Evolutionary conservation across 805 yeast genomes (phyloP), one percentile per base, ranked within the genome.

Genomic region (Starmera quercuum): DNA sequence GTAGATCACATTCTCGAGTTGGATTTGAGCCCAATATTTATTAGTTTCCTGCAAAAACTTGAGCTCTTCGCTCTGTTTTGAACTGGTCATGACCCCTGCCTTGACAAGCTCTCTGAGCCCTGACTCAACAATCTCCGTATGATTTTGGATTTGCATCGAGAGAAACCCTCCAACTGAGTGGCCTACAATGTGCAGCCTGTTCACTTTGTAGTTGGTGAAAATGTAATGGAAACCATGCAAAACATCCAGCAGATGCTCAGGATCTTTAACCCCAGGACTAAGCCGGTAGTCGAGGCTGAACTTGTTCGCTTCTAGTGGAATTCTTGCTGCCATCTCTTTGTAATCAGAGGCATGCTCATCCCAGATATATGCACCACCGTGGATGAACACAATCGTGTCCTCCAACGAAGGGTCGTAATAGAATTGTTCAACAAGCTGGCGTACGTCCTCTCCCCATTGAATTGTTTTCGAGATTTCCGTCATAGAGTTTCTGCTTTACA

Each of bases 221-320:
- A 30, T 17, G 11, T 22, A 8, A 20, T 30, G 13, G 13, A 30
- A 8, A 4, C 32, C 32, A 4, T 22, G 9, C 21, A 30, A 16
- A 5, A 23, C 21, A 30, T 30, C 32, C 12, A 30, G 12, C 27
- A 30, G 13, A 30, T 30, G 32, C n/a, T 11, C 16, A 5, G 32
- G 32, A 12, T 30, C 32, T 17, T 17, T 22, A 6, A 30, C 24
- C 12, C 17, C 25, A 12, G 26, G 19, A 11, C 27, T 17, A 17
- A 30, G 18, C 18, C 32, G 22, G 12, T 30, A 30, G 18, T 30
- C 32, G 13, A 30, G 4, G 17, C 19, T 14, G 12, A 30, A 22
- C 17, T 20, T 17, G n/a, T 30, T 30, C 15, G 17, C 10, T 6
- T 30, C 10, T 2, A 16, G 17, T 9, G 23, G 11, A 7, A 22